phyloP scores from a whole-genome alignment of 2,329 filamentous ascomycete species.

The Neonectria coccinea region DNA sequence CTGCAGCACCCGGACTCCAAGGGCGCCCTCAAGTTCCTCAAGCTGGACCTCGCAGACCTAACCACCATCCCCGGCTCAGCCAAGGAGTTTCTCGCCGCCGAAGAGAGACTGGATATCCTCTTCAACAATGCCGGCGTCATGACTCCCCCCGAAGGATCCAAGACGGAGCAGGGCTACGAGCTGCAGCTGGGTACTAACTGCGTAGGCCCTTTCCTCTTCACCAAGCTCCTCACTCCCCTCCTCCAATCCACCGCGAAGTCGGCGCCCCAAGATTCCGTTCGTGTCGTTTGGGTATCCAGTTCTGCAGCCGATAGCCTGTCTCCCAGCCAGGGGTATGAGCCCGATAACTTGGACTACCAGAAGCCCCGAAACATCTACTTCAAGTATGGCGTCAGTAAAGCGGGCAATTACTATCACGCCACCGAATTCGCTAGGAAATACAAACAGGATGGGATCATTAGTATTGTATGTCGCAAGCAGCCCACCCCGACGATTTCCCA shows the following conservation, averaged over 20 bases:
- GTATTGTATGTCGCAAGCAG: constrained; percentile 30
- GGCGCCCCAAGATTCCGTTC: constrained; percentile 47
- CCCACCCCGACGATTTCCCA: not conserved
- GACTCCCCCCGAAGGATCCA: constrained; percentile 53
- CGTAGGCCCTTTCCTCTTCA: constrained; percentile 56
- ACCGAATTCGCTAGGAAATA: constrained; percentile 46
- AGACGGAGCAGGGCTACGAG: constrained; percentile 57
- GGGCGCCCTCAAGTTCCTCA: constrained; percentile 57
- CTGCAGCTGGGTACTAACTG: constrained; percentile 58
- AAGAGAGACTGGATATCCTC: constrained; percentile 53
- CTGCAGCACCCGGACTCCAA: constrained; percentile 49
- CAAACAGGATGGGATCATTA: constrained; percentile 46
- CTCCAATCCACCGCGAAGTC: constrained; percentile 50
- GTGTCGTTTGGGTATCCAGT: constrained; percentile 50
- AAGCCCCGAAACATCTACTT: constrained; percentile 35
- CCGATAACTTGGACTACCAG: constrained; percentile 46
- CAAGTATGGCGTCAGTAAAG: constrained; percentile 49
- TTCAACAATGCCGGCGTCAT: constrained; percentile 62
- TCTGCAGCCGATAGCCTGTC: constrained; percentile 45
- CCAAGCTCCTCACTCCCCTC: constrained; percentile 53
- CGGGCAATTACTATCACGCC: constrained; percentile 48
- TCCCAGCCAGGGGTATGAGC: constrained; percentile 41
- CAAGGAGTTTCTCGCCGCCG: constrained; percentile 46
- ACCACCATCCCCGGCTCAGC: constrained; percentile 50
- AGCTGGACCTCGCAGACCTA: constrained; percentile 59